Evolutionary conservation across 495 filamentous ascomycete genomes (phyloP), one percentile per base, ranked within the genome.

Genomic region (Aspergillus nanangensis): DNA sequence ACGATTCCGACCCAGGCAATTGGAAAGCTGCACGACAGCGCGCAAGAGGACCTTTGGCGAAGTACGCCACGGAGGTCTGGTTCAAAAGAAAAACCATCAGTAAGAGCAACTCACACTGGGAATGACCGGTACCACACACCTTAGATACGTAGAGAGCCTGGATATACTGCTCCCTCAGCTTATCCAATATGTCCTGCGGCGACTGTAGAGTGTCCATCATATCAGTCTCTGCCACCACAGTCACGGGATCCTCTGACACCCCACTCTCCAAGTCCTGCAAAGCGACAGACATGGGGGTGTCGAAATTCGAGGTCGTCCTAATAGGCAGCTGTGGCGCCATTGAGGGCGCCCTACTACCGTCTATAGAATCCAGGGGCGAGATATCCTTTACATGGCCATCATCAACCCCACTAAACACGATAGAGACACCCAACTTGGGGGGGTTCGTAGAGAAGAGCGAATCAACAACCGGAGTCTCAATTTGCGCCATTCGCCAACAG

Each of bases 31-130:
- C 84, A 43, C 93, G 78, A 17, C 88, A 89, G 55, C 90, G 79
- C n/a, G 94, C 87, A 17, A 97, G 73, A 3, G 93, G 90, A 1
- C 93, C 93, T 72, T 98, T 98, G 15, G 92, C 87, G 71, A 97
- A 98, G 62, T 96, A 98, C 51, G 92, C 94, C 55, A 97, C 68
- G 10, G 93, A 93, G 18, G 89, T 86, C 82, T 90, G 41, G 2
- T 29, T 29, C 25, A 23, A n/a, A n/a, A n/a, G n/a, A n/a, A n/a
- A n/a, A n/a, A 24, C 15, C 44, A 20, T 56, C 54, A 42, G 62
- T 51, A 36, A 14, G 33, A 20, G 15, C 8, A 32, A 5, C 4
- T 9, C 21, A 35, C 23, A 22, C 14, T 32, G 37, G 17, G 37
- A 22, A 4, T 11, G 25, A 5, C 38, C 4, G 9, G n/a, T 15